These are phyloP conservation scores for Clohesyomyces aquaticus DNA, from an alignment of 495 filamentous ascomycete species.

Conservation along the genomic window DNA sequence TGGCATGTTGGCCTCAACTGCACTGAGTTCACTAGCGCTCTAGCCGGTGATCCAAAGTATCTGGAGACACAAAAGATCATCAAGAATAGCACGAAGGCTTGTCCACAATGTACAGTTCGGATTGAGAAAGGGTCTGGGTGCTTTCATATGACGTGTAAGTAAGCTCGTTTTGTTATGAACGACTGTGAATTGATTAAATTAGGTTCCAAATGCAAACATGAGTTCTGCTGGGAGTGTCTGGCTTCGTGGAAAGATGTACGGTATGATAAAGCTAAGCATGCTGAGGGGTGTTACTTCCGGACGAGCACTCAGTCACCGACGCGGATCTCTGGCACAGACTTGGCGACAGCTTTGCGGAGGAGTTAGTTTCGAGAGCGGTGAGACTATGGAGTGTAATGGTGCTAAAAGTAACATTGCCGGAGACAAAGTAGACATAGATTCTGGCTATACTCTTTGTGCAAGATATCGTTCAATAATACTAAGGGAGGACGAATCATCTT, in stretches of 20 bases:
- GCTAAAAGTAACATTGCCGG: too few relatives aligned
- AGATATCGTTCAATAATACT: too few relatives aligned
- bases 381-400: too few relatives aligned
- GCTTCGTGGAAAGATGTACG: conserved; percentile 1
- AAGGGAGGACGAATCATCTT: too few relatives aligned
- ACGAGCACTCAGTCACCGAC: background rate
- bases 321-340: conserved; percentile 1
- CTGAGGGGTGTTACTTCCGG: conserved; percentile 9
- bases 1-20: conserved; percentile 12
- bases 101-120: conserved; percentile 12
- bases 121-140: conserved; percentile 21
- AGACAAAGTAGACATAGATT: too few relatives aligned
- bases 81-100: conserved; percentile 7
- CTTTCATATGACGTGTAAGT: conserved; percentile 23
- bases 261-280: background rate
- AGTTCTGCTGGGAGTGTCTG: conserved; percentile 23
- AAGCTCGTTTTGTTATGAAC: background rate
- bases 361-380: too few relatives aligned
- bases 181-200: background rate
- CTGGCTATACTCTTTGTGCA: too few relatives aligned
- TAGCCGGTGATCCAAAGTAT: conserved; percentile 14
- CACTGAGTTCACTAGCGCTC: conserved; percentile 1
- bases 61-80: conserved; percentile 4
- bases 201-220: conserved; percentile 16
- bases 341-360: conserved; percentile 10